phyloP scores from a whole-genome alignment of 495 filamentous ascomycete genomes.

The Xylaria flabelliformis region DNA sequence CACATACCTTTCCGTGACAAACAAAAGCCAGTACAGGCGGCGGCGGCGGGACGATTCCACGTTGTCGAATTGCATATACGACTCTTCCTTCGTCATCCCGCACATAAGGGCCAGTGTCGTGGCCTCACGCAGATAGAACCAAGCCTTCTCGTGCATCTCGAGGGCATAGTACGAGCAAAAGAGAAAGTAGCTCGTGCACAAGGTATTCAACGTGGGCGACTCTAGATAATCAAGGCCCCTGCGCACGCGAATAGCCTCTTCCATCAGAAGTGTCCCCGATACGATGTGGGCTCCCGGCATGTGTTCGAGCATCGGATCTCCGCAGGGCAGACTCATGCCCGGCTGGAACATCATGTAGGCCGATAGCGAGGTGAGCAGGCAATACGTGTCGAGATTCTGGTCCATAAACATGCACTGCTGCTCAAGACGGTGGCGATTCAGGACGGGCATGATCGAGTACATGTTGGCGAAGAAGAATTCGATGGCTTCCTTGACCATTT shows the following conservation, averaged over 20 bases:
- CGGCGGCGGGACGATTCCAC: conserved; percentile 61
- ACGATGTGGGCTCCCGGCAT: conserved; percentile 61
- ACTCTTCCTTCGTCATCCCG: conserved; percentile 67
- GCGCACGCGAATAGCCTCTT: conserved; percentile 77
- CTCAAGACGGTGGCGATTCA: conserved; percentile 71
- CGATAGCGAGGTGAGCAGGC: conserved; percentile 77
- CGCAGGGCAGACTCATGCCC: conserved; percentile 66
- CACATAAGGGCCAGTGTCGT: conserved; percentile 66
- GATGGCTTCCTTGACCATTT: conserved; percentile 71
- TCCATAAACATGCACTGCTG: conserved; percentile 68
- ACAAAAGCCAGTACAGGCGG: conserved; percentile 74
- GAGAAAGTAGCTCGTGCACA: conserved; percentile 81
- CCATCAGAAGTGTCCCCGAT: conserved; percentile 68
- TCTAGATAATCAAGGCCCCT: conserved; percentile 78
- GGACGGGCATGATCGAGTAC: conserved; percentile 83
- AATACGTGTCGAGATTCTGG: conserved; percentile 75
- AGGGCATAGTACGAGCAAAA: conserved; percentile 79
- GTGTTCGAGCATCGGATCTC: conserved; percentile 60
- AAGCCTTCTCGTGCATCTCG: conserved; percentile 73
- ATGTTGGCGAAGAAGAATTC: conserved; percentile 86
- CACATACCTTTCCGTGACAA: conserved; percentile 70
- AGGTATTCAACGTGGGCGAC: conserved; percentile 67
- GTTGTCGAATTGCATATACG: conserved; percentile 61
- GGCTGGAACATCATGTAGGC: conserved; percentile 88
- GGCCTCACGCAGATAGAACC: conserved; percentile 75